Conservation (phyloP, 805 yeast genomes). For the Metschnikowia reukaufii region DNA sequence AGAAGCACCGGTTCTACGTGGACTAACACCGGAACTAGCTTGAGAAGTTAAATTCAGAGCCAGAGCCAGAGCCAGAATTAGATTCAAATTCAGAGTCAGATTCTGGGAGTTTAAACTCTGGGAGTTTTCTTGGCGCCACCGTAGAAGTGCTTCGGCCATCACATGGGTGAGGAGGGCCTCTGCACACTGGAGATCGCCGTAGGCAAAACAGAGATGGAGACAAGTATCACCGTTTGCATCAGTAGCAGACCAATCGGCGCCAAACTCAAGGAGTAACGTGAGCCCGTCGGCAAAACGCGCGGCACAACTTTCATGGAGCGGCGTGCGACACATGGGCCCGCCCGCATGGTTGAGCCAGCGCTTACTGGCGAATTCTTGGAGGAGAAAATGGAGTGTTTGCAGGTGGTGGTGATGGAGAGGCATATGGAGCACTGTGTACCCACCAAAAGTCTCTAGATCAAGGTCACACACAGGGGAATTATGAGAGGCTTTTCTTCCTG, state of each 20-base stretch:
- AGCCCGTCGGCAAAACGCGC: constrained; percentile 63
- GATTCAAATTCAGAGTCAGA: too few species aligned
- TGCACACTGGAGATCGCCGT: constrained; percentile 57
- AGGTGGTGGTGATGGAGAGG: constrained; percentile 59
- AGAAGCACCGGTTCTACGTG: constrained; percentile 55
- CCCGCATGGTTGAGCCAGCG: constrained; percentile 56
- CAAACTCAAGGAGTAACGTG: constrained; percentile 64
- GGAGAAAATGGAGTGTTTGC: constrained; percentile 69
- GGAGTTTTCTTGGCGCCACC: too few species aligned
- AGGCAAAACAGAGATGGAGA: constrained; percentile 51
- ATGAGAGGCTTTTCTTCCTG: neutral
- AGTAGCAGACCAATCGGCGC: constrained; percentile 48
- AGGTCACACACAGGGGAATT: constrained; percentile 10
- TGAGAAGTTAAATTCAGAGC: too few species aligned
- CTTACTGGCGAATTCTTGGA: constrained; percentile 46
- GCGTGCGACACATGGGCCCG: constrained; percentile 50
- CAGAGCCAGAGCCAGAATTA: too few species aligned
- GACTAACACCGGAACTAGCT: constrained; percentile 21
- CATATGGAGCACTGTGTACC: constrained; percentile 68
- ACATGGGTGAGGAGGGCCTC: constrained; percentile 23
- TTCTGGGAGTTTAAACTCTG: too few species aligned
- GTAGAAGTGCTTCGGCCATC: neutral
- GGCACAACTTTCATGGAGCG: constrained; percentile 66
- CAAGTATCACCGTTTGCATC: constrained; percentile 39
- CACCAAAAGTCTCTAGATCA: constrained; percentile 50